Percentiles rank a stretch among this genome's conserved stretches.
Evolutionary conservation across 2,329 filamentous ascomycete genomes (phyloP).

Genomic region (Alternaria triticimaculans): DNA sequence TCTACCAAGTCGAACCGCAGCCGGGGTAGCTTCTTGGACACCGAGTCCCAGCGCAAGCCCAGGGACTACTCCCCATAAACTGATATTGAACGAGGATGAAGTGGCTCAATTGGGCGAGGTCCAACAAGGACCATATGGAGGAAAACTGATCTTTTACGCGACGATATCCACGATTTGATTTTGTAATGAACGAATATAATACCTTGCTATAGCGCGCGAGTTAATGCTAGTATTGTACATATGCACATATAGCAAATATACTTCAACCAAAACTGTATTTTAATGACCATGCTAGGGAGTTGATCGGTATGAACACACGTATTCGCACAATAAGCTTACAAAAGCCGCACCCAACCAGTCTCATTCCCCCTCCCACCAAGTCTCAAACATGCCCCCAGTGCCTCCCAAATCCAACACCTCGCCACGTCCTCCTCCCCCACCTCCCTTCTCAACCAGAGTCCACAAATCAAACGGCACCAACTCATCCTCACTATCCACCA

Average conservation of each 20-base stretch:
- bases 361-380: constrained; percentile 1
- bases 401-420: constrained; percentile 3
- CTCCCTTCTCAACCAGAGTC: constrained; percentile 12
- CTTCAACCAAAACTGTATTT: background rate
- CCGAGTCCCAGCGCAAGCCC: constrained; percentile 55
- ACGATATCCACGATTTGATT: constrained; percentile 33
- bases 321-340: background rate
- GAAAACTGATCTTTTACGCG: background rate
- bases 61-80: constrained; percentile 17
- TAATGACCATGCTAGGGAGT: background rate
- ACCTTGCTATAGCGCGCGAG: background rate
- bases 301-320: background rate
- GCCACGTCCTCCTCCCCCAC: background rate
- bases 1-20: constrained; percentile 52
- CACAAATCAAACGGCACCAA: constrained; percentile 27
- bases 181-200: constrained; percentile 9
- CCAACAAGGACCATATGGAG: background rate
- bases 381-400: constrained; percentile 18
- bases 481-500: constrained; percentile 4
- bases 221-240: background rate
- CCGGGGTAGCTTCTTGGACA: constrained; percentile 63
- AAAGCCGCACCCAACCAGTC: rapidly evolving
- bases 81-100: background rate
- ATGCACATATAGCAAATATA: background rate
- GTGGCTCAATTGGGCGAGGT: background rate